Evolutionary conservation across 495 filamentous ascomycete species (phyloP).

Genomic region (Pyrenopolyporus hunteri): DNA sequence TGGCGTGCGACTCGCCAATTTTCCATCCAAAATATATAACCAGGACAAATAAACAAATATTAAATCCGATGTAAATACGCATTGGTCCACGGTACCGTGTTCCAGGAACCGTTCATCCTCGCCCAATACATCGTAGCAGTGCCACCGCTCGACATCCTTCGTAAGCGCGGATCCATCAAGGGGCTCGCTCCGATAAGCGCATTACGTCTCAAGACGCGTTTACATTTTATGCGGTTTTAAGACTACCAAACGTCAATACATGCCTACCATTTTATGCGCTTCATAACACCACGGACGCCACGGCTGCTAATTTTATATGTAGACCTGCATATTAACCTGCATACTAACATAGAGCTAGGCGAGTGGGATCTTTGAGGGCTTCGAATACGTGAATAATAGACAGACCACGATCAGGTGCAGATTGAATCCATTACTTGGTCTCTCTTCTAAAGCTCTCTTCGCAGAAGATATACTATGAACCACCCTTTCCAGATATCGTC

Average conservation of each 20-base stretch:
- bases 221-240: background rate
- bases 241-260: background rate
- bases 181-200: constrained; percentile 29
- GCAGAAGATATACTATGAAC: no score
- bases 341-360: no score
- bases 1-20: no score
- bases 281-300: background rate
- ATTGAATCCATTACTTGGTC: background rate
- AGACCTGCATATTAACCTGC: no score
- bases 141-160: background rate
- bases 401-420: background rate
- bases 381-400: background rate
- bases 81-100: no score
- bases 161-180: constrained; percentile 20
- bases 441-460: no score
- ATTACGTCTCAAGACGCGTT: constrained; percentile 14
- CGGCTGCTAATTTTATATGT: background rate
- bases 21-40: no score
- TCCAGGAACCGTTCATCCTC: background rate
- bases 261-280: background rate
- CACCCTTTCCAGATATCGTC: background rate
- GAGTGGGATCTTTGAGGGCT: no score
- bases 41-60: no score
- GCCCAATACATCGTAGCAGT: background rate
- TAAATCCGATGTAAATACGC: no score